These are phyloP conservation scores for Fusarium nurragi DNA, from an alignment of 2,329 filamentous ascomycete genomes.

Conservation along the genomic window DNA sequence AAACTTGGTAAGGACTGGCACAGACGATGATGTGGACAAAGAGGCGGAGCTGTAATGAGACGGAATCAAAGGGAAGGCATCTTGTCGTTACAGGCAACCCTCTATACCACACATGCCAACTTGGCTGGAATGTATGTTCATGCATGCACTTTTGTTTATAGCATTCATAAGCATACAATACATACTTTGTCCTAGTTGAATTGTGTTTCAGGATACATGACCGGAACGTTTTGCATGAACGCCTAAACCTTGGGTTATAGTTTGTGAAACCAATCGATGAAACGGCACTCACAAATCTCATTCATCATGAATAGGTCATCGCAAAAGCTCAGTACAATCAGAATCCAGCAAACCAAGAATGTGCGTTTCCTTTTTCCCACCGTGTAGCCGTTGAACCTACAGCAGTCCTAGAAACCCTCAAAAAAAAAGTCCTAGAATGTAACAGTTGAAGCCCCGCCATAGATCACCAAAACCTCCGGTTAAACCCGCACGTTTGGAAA, in stretches of 20 bases:
- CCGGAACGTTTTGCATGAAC: conserved; percentile 14
- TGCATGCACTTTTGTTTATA: conserved; percentile 8
- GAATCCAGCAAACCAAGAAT: background rate
- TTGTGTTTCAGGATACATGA: conserved; percentile 20
- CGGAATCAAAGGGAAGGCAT: background rate
- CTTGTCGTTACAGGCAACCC: background rate
- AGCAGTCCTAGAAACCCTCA: conserved; percentile 20
- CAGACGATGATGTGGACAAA: conserved; percentile 10
- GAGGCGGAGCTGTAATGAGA: conserved; percentile 13
- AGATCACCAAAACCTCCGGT: conserved; percentile 5
- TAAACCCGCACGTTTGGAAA: conserved; percentile 25
- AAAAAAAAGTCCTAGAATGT: conserved; percentile 7
- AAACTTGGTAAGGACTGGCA: background rate
- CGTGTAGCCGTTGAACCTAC: background rate
- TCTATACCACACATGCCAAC: background rate
- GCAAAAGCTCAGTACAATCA: background rate
- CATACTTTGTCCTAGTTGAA: conserved; percentile 17
- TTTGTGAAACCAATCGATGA: conserved; percentile 29
- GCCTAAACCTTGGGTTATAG: conserved; percentile 2
- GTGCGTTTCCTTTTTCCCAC: conserved; percentile 15
- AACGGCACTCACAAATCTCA: conserved; percentile 7
- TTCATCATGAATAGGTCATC: background rate
- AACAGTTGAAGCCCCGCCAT: conserved; percentile 13
- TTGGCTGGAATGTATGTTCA: conserved; percentile 8
- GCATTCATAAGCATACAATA: background rate